Evolutionary conservation across 495 filamentous ascomycete species (phyloP).

Genomic region (Trichoderma reesei): DNA sequence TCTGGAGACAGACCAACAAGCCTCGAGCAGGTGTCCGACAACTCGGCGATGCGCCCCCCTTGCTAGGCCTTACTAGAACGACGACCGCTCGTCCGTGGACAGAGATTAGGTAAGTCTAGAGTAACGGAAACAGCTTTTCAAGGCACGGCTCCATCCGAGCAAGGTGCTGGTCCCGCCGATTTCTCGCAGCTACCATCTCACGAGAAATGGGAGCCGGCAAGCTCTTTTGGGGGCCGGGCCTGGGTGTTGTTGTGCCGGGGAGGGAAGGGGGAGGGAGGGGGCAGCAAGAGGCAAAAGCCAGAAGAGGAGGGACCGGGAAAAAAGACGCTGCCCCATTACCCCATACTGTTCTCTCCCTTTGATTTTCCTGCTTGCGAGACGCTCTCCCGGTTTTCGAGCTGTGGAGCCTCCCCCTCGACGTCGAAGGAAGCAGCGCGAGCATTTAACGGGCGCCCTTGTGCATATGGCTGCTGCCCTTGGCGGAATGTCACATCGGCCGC

Average conservation of each 20-base stretch:
- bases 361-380: no score
- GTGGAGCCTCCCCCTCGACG: constrained; percentile 1
- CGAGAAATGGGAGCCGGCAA: background rate
- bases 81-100: background rate
- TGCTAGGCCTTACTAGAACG: background rate
- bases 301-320: background rate
- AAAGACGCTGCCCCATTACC: background rate
- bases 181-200: background rate
- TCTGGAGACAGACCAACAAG: background rate
- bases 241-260: background rate
- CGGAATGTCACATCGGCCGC: constrained; percentile 4
- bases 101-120: constrained; percentile 7
- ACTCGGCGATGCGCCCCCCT: background rate
- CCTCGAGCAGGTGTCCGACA: background rate
- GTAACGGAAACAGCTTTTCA: constrained; percentile 3
- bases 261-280: background rate
- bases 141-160: background rate
- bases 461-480: background rate
- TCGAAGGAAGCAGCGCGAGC: constrained; percentile 7
- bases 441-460: constrained; percentile 7
- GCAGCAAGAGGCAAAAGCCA: background rate
- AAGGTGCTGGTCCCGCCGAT: background rate
- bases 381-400: constrained; percentile 3
- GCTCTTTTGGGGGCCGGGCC: background rate
- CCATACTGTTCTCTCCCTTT: background rate